Conservation (phyloP, 176 grass and related monocot genomes). For the Paspalum notatum region DNA sequence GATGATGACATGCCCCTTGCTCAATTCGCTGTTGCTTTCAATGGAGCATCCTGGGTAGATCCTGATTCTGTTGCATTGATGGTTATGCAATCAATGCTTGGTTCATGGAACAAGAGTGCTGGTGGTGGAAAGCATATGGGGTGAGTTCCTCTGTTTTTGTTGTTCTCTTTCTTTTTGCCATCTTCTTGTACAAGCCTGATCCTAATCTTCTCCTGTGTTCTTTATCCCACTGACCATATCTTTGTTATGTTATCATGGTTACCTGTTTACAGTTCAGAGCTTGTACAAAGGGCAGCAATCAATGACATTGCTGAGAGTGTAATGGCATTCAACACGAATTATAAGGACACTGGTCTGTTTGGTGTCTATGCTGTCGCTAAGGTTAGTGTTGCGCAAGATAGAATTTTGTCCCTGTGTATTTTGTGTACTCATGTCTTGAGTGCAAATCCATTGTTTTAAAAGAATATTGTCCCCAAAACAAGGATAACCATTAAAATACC, state of each 20-base stretch:
- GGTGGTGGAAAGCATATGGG: slow-evolving; percentile 92
- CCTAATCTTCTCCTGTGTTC: neutral
- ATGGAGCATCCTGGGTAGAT: slow-evolving; percentile 81
- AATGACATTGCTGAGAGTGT: slow-evolving; percentile 98
- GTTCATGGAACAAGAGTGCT: slow-evolving; percentile 87
- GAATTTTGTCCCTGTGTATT: neutral
- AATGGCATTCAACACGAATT: slow-evolving; percentile 98
- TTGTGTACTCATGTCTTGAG: slow-evolving; percentile 4
- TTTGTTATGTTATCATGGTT: slow-evolving; percentile 17
- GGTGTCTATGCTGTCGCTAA: slow-evolving; percentile 97
- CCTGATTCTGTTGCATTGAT: slow-evolving; percentile 97
- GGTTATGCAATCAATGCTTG: slow-evolving; percentile 98
- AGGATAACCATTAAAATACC: neutral
- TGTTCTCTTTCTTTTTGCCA: neutral
- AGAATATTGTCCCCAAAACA: neutral
- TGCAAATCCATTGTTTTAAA: slow-evolving; percentile 19
- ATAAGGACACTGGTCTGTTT: slow-evolving; percentile 96
- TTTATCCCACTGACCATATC: neutral
- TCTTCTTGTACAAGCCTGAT: slow-evolving; percentile 4
- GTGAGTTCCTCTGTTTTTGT: slow-evolving; percentile 42
- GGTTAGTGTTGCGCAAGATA: slow-evolving; percentile 41
- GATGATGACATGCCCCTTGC: slow-evolving; percentile 97
- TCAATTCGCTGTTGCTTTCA: slow-evolving; percentile 96
- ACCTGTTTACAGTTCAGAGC: slow-evolving; percentile 72
- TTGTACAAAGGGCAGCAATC: slow-evolving; percentile 88